A percentile compares a stretch with the other conserved stretches of the same genome.
Evolutionary conservation across 495 filamentous ascomycete genomes (phyloP).

Genomic region (Podospora pseudocomata): DNA sequence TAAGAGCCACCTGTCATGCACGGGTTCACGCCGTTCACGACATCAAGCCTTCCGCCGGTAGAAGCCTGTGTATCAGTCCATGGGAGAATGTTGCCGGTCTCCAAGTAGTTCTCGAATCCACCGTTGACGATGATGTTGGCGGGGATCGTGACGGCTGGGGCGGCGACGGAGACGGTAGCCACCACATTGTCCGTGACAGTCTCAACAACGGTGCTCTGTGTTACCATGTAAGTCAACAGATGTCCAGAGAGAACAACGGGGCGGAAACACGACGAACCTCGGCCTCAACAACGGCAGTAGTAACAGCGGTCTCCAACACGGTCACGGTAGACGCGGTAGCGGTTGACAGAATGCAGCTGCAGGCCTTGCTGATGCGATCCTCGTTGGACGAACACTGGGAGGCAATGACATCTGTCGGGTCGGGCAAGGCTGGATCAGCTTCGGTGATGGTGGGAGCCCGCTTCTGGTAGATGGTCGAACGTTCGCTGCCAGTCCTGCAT

Average conservation of each 20-base stretch:
- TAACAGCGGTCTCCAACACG: conserved; percentile 6
- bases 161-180: conserved; percentile 11
- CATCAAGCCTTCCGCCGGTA: conserved; percentile 17
- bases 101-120: conserved; percentile 15
- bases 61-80: conserved; percentile 12
- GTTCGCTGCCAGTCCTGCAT: conserved; percentile 3
- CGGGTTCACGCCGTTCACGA: conserved; percentile 22
- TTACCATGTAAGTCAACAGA: not conserved
- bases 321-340: conserved; percentile 21
- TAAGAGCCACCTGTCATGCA: not conserved
- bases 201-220: conserved; percentile 13
- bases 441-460: not conserved
- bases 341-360: conserved; percentile 23
- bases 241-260: not conserved
- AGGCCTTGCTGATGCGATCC: conserved; percentile 24
- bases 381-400: conserved; percentile 15
- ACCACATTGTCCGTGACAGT: conserved; percentile 17
- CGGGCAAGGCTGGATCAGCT: not conserved
- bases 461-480: conserved; percentile 19
- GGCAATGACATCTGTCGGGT: conserved; percentile 13
- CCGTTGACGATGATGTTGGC: conserved; percentile 19
- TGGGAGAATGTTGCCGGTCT: conserved; percentile 19
- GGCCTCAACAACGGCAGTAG: conserved; percentile 16
- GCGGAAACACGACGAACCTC: not conserved
- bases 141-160: conserved; percentile 14